These are phyloP conservation scores for Cucumis hystrix DNA, from an alignment of 306 rosid species.

Conservation along the genomic window DNA sequence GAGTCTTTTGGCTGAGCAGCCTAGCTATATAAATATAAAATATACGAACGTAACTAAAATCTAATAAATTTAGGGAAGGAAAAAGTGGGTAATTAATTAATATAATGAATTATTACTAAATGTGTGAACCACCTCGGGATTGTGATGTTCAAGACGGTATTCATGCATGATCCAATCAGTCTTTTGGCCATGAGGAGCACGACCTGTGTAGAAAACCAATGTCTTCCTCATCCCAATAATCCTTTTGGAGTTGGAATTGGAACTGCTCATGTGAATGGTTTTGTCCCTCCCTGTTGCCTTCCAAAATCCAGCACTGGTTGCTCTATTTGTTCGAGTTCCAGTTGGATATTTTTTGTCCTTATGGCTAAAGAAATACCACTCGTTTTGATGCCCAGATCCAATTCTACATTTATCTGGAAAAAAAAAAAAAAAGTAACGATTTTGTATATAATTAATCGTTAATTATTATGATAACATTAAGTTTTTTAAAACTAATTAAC, in stretches of 20 bases:
- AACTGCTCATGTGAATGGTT: conserved; percentile 42
- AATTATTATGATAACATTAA: too few relatives aligned
- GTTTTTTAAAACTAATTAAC: too few relatives aligned
- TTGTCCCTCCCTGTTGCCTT: conserved; percentile 98
- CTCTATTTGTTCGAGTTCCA: conserved; percentile 86
- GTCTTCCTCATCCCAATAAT: conserved; percentile 99
- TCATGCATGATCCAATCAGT: conserved; percentile 99
- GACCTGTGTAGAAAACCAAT: conserved; percentile 88
- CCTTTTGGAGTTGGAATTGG: conserved; percentile 47
- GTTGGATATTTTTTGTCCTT: conserved; percentile 97
- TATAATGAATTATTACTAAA: background rate
- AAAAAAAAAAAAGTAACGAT: too few relatives aligned
- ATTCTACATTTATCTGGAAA: conserved; percentile 71
- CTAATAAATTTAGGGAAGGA: background rate
- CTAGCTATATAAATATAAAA: background rate
- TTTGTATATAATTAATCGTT: too few relatives aligned
- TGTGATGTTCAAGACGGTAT: conserved; percentile 79
- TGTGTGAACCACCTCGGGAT: conserved; percentile 63
- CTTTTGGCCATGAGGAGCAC: conserved; percentile 98
- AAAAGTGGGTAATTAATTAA: background rate
- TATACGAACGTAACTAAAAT: background rate
- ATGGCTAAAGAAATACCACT: conserved; percentile 98
- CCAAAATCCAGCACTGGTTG: conserved; percentile 95
- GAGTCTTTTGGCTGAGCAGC: too few relatives aligned
- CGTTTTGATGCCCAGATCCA: conserved; percentile 91